These are phyloP conservation scores for Bolboschoenus planiculmis DNA, from an alignment of 176 grass and related monocot species.

Conservation along the genomic window DNA sequence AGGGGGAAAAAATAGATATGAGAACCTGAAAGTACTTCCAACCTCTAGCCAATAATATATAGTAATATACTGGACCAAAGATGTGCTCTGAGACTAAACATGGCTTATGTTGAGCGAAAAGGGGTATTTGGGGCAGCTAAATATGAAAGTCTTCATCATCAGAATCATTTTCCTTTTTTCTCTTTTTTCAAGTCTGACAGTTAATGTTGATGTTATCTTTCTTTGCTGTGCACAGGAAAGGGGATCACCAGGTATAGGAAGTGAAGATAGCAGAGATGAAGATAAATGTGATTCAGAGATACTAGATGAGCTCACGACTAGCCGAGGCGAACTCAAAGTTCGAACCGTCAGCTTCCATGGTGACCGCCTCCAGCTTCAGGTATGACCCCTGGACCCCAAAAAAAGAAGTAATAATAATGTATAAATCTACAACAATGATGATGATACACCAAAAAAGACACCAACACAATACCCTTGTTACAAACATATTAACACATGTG, in stretches of 20 bases:
- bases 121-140: background rate
- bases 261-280: slow-evolving; percentile 21
- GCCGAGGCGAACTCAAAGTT: slow-evolving; percentile 75
- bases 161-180: background rate
- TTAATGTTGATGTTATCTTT: background rate
- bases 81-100: background rate
- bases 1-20: background rate
- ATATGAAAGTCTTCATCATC: background rate
- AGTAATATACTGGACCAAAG: background rate
- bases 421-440: background rate
- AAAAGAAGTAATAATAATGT: background rate
- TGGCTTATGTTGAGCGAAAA: background rate
- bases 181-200: background rate
- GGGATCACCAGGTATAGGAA: slow-evolving; percentile 32
- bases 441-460: background rate
- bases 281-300: slow-evolving; percentile 50
- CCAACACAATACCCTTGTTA: background rate
- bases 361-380: slow-evolving; percentile 52
- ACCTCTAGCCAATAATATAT: background rate
- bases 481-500: background rate
- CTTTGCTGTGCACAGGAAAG: slow-evolving; percentile 10
- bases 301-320: slow-evolving; percentile 74
- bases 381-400: slow-evolving; percentile 3
- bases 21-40: too few species aligned
- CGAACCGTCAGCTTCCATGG: slow-evolving; percentile 36